phyloP scores from a whole-genome alignment of 1,284 basidiomycete species.

The Hemileia vastatrix region DNA sequence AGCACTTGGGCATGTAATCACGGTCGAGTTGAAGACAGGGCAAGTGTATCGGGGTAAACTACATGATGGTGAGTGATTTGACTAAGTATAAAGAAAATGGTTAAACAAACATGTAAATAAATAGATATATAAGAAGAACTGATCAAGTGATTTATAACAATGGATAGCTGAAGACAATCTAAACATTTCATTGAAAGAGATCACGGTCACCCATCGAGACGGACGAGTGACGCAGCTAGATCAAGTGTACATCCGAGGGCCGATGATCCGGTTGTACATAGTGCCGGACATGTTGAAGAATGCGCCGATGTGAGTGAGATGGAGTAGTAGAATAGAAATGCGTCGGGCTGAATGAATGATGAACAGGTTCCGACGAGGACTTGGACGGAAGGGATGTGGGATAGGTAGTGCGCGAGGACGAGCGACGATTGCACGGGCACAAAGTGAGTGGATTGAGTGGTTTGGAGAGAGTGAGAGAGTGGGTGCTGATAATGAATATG shows the following conservation, averaged over 20 bases:
- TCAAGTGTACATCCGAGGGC: constrained; percentile 97
- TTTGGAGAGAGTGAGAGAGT: no score
- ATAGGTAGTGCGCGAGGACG: constrained; percentile 95
- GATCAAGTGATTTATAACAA: background rate
- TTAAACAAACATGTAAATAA: no score
- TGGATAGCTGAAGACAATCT: constrained; percentile 88
- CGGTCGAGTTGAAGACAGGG: constrained; percentile 95
- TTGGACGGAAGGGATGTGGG: constrained; percentile 82
- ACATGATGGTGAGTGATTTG: constrained; percentile 62
- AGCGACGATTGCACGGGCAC: constrained; percentile 82
- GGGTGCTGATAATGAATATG: no score
- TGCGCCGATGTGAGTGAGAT: constrained; percentile 95
- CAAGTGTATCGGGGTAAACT: constrained; percentile 95
- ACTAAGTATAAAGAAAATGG: no score
- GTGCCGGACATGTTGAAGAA: constrained; percentile 99
- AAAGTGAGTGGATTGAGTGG: no score
- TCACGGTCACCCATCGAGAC: constrained; percentile 95
- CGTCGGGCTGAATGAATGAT: constrained; percentile 93
- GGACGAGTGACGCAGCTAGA: constrained; percentile 98
- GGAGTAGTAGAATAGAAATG: no score
- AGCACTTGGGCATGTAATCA: constrained; percentile 85
- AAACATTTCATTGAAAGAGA: constrained; percentile 91
- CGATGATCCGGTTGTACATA: constrained; percentile 96
- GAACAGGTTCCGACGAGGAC: constrained; percentile 24
- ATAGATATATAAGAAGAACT: background rate